These are phyloP conservation scores for Garcia nutans DNA, from an alignment of 345 rosid genomes.

Conservation along the genomic window DNA sequence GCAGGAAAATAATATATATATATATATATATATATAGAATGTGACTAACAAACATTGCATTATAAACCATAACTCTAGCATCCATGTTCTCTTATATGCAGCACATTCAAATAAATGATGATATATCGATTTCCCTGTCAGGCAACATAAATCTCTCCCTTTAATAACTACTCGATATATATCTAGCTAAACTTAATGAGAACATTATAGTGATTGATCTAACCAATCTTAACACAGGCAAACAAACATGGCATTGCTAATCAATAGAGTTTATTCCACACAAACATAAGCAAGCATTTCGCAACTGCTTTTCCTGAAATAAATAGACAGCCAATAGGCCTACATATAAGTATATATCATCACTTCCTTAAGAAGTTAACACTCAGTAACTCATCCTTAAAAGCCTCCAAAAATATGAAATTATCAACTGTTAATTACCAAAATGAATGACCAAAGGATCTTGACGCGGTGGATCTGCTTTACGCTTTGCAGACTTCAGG, in stretches of 20 bases:
- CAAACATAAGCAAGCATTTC: background rate
- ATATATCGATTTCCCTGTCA: background rate
- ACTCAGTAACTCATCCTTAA: background rate
- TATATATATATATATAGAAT: background rate
- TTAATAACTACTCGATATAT: background rate
- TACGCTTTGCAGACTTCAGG: slow-evolving; percentile 22
- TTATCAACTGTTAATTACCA: slow-evolving; percentile 20
- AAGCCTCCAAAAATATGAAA: background rate
- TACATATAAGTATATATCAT: background rate
- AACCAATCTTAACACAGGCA: background rate
- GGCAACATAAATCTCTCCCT: background rate
- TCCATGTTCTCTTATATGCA: background rate
- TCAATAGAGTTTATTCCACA: background rate
- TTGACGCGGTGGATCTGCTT: slow-evolving; percentile 8
- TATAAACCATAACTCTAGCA: background rate
- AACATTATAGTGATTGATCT: background rate
- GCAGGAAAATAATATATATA: too few relatives aligned
- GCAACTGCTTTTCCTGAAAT: background rate
- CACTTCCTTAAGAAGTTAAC: background rate
- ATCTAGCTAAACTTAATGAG: background rate
- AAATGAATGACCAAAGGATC: slow-evolving; percentile 17
- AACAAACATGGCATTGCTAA: background rate
- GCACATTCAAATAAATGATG: background rate
- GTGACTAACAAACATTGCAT: background rate
- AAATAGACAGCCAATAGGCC: background rate